phyloP scores from a whole-genome alignment of 805 yeast species.

The Scheffersomyces lignosus region DNA sequence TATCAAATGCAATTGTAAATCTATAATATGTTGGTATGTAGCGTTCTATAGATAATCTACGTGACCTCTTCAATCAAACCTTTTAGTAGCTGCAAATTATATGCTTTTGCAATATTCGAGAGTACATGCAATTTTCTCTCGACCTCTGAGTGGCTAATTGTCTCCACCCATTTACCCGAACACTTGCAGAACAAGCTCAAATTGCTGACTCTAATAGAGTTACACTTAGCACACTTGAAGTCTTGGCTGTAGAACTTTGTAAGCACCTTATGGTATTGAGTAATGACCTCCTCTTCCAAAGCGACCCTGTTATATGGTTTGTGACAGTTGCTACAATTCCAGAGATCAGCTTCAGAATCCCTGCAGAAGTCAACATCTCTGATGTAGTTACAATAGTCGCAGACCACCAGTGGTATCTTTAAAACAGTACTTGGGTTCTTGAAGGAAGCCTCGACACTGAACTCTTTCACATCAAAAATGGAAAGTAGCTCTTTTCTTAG shows the following conservation, averaged over 20 bases:
- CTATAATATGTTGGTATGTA: no score
- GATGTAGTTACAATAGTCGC: slow-evolving; percentile 75
- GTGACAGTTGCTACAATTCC: slow-evolving; percentile 69
- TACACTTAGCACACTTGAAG: slow-evolving; percentile 76
- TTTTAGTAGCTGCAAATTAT: slow-evolving; percentile 57
- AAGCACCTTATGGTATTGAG: slow-evolving; percentile 55
- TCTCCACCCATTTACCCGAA: slow-evolving; percentile 81
- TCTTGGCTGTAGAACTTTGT: slow-evolving; percentile 78
- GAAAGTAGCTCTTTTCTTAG: slow-evolving; percentile 72
- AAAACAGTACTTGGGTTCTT: slow-evolving; percentile 73
- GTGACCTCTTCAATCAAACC: slow-evolving; percentile 29
- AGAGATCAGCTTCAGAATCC: slow-evolving; percentile 51
- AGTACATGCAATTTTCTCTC: slow-evolving; percentile 48
- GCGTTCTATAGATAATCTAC: no score
- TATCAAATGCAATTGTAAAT: no score
- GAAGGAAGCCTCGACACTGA: slow-evolving; percentile 72
- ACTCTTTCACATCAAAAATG: slow-evolving; percentile 80
- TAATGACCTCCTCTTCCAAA: slow-evolving; percentile 77
- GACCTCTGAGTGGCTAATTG: slow-evolving; percentile 47
- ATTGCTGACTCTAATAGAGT: slow-evolving; percentile 61
- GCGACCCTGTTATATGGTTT: slow-evolving; percentile 62
- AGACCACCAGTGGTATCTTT: slow-evolving; percentile 63
- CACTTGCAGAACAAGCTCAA: slow-evolving; percentile 78
- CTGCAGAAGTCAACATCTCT: slow-evolving; percentile 82
- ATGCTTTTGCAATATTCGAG: slow-evolving; percentile 57